Conservation (phyloP, 2,329 filamentous ascomycete species). For the Apiospora arundinis region DNA sequence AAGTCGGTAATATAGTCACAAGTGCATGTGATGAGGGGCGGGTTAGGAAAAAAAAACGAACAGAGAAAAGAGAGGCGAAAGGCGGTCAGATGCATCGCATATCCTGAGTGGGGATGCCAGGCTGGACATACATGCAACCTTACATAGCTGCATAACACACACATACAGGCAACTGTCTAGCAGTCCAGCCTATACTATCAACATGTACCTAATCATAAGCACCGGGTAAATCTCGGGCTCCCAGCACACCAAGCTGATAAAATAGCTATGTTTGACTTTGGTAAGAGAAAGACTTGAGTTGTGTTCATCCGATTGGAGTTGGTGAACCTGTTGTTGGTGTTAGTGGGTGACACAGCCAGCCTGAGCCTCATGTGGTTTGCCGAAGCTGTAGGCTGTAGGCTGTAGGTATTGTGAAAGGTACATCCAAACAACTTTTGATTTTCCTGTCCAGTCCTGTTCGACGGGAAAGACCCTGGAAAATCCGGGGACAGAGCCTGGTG, state of each 20-base stretch:
- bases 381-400: background rate
- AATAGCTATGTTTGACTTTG: background rate
- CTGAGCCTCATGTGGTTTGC: constrained; percentile 1
- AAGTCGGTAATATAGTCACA: background rate
- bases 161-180: background rate
- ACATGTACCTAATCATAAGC: background rate
- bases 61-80: background rate
- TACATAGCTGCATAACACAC: background rate
- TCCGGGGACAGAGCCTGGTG: constrained; percentile 13
- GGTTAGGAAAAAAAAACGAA: background rate
- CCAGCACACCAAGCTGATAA: background rate
- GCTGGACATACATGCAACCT: constrained; percentile 1
- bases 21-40: background rate
- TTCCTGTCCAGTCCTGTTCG: constrained; percentile 11
- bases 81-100: constrained; percentile 8
- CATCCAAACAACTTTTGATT: background rate
- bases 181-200: too few species aligned
- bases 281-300: background rate
- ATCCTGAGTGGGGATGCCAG: constrained; percentile 10
- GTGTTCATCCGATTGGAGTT: background rate
- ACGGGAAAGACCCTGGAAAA: constrained; percentile 9
- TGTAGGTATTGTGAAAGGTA: background rate
- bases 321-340: background rate
- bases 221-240: background rate
- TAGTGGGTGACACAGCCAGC: background rate